phyloP scores from a whole-genome alignment of 2,329 filamentous ascomycete genomes.

The Trichoderma asperellum region DNA sequence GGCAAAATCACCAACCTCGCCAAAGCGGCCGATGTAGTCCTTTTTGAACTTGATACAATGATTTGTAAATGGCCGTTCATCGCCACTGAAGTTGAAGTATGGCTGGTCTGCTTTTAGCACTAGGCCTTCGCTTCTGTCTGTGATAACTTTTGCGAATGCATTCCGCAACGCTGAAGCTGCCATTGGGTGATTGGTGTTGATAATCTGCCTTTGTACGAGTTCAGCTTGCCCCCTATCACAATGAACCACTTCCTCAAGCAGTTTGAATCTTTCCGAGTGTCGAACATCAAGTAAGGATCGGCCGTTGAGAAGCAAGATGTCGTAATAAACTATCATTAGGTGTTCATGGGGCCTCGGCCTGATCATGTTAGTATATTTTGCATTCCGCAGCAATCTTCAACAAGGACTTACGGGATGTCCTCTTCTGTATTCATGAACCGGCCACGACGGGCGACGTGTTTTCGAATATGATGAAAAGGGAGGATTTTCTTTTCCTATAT shows the following conservation, averaged over 20 bases:
- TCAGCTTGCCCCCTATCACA: constrained; percentile 64
- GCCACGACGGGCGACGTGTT: constrained; percentile 76
- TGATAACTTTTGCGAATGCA: constrained; percentile 69
- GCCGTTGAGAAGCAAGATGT: constrained; percentile 58
- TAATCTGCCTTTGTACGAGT: constrained; percentile 66
- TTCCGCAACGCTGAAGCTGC: constrained; percentile 61
- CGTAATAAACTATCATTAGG: constrained; percentile 66
- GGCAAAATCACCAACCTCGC: constrained; percentile 82
- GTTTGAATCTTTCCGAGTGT: constrained; percentile 62
- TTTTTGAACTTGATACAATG: constrained; percentile 84
- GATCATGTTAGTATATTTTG: not conserved
- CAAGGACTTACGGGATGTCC: constrained; percentile 65
- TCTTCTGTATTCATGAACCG: constrained; percentile 66
- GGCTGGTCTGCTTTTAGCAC: constrained; percentile 80
- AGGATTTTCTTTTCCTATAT: constrained; percentile 62
- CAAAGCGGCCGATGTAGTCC: constrained; percentile 76
- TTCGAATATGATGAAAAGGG: constrained; percentile 81
- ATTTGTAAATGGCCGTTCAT: constrained; percentile 45
- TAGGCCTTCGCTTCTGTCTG: constrained; percentile 72
- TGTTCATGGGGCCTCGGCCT: constrained; percentile 57
- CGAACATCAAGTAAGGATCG: constrained; percentile 54
- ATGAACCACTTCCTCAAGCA: constrained; percentile 60
- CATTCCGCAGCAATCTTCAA: not conserved
- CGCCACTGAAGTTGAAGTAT: constrained; percentile 65
- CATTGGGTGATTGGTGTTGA: constrained; percentile 64